Conservation (phyloP, 257 asterid genomes). For the Eustoma russellianum region DNA sequence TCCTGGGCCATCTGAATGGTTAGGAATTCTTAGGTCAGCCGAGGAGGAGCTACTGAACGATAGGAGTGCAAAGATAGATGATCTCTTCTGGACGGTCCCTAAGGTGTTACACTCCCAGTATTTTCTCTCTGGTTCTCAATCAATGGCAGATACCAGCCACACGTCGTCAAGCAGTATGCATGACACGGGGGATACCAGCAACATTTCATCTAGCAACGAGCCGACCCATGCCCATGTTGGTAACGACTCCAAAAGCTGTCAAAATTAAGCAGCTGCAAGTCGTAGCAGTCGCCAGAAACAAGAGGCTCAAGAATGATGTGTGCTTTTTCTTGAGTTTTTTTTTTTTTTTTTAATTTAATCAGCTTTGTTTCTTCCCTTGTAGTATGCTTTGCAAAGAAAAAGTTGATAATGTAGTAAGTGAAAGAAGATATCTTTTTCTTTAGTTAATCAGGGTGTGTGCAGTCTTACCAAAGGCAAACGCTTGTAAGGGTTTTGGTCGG, state of each 20-base stretch:
- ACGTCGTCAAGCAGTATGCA: no score
- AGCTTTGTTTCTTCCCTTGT: no score
- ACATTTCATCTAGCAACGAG: not conserved
- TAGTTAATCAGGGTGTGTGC: no score
- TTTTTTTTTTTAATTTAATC: no score
- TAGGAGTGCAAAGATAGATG: not conserved
- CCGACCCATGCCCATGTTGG: not conserved
- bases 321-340: no score
- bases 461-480: no score
- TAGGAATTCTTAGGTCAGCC: conserved; percentile 4
- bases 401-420: no score
- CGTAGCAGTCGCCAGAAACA: not conserved
- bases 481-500: no score
- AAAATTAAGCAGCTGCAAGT: not conserved
- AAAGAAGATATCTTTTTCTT: no score
- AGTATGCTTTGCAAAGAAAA: no score
- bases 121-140: not conserved
- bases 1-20: conserved; percentile 6
- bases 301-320: not conserved
- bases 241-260: not conserved
- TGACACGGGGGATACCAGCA: not conserved
- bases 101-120: not conserved
- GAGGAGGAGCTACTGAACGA: conserved; percentile 5
- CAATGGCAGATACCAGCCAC: no score
- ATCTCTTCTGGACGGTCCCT: conserved; percentile 5